Conservation (phyloP, 2,329 filamentous ascomycete species). For the Hypoxylon sp. region DNA sequence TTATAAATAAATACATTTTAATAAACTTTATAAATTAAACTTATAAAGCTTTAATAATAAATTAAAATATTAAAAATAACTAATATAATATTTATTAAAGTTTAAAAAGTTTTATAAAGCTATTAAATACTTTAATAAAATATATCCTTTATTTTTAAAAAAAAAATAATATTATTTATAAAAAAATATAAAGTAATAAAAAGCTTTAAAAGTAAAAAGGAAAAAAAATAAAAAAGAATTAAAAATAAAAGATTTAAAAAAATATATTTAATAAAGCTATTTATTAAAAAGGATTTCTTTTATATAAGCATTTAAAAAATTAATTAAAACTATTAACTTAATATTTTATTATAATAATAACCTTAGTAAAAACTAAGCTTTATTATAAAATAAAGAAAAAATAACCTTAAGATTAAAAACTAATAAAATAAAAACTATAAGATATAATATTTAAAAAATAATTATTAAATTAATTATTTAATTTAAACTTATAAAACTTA, state of each 20-base stretch:
- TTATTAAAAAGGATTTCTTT: neutral
- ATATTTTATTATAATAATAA: neutral
- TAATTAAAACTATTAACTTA: conserved; percentile 2
- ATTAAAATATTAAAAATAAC: neutral
- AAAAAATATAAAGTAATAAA: conserved; percentile 9
- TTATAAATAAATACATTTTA: too few relatives aligned
- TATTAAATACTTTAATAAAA: conserved; percentile 8
- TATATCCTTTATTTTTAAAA: neutral
- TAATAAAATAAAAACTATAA: conserved; percentile 5
- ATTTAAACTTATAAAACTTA: conserved; percentile 5
- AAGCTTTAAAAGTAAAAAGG: neutral
- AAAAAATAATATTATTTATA: conserved; percentile 16
- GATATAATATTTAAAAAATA: conserved; percentile 1
- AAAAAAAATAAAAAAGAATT: neutral
- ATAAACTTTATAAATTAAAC: neutral
- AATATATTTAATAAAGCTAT: neutral
- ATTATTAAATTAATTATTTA: conserved; percentile 13
- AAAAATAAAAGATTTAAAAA: conserved; percentile 1
- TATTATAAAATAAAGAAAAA: conserved; percentile 7
- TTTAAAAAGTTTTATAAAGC: conserved; percentile 9
- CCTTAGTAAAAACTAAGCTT: neutral
- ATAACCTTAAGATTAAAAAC: conserved; percentile 7
- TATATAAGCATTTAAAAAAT: conserved; percentile 5
- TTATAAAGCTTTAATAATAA: conserved; percentile 6
- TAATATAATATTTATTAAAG: neutral